These are phyloP conservation scores for Conringia planisiliqua DNA, from an alignment of 345 rosid species.

Conservation along the genomic window DNA sequence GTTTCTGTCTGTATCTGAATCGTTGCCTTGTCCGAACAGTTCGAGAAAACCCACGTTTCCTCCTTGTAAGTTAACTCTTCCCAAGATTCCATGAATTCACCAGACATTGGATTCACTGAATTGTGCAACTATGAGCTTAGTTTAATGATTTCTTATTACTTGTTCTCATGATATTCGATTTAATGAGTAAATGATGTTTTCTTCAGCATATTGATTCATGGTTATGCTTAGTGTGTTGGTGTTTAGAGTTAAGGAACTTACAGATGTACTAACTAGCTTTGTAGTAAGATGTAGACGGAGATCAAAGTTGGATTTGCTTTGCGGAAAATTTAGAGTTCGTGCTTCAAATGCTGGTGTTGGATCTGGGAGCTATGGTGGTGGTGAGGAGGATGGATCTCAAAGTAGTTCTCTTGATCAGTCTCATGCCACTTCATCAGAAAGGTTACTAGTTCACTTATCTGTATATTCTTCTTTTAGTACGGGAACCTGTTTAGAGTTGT, in stretches of 20 bases:
- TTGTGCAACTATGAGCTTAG: not conserved
- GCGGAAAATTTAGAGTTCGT: constrained; percentile 43
- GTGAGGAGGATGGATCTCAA: constrained; percentile 50
- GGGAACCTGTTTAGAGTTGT: not conserved
- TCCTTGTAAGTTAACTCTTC: constrained; percentile 45
- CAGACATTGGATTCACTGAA: not conserved
- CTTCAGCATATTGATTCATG: constrained; percentile 3
- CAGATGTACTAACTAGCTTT: constrained; percentile 23
- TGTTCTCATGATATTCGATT: not conserved
- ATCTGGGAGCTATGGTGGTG: constrained; percentile 56
- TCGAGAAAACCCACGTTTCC: constrained; percentile 37
- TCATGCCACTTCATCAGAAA: constrained; percentile 42
- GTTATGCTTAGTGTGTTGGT: not conserved
- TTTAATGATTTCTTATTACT: not conserved
- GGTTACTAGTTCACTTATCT: constrained; percentile 45
- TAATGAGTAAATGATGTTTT: not conserved
- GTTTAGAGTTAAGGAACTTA: not conserved
- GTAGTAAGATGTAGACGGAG: constrained; percentile 68
- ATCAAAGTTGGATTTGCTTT: constrained; percentile 34
- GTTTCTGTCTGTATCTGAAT: constrained; percentile 44
- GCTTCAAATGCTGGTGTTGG: constrained; percentile 71
- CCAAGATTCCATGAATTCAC: not conserved
- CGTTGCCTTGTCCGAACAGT: constrained; percentile 44
- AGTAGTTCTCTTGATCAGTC: constrained; percentile 42
- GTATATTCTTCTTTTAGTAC: not conserved